Evolutionary conservation across 148 eudicot species (phyloP), one percentile per base, ranked within the genome.

Genomic region (Fagopyrum esculentum): DNA sequence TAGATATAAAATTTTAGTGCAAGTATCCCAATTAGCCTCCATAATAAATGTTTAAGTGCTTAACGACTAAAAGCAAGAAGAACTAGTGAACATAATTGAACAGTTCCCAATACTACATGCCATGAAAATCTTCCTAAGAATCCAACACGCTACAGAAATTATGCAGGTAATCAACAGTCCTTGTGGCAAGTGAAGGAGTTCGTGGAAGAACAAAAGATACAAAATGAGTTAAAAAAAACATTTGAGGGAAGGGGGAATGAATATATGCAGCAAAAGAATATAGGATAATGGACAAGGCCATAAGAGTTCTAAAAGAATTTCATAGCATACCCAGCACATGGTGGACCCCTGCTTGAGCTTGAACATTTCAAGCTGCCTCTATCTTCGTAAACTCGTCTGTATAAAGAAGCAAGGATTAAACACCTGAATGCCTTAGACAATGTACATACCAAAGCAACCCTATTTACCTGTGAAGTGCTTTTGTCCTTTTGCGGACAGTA

Each of bases 281-380:
- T 13, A 66, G 44, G 44, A 63, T 29, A 63, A 12, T 63, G 46
- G n/a, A 66, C 19, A 29, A 11, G 40, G 30, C 40, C 19, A 40
- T 63, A 29, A 11, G 40, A 63, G 9, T 30, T 29, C 47, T 66
- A 7, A 15, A 9, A 8, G 9, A 7, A 7, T 47, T 19, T 46
- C 55, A 40, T 47, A 16, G 76, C 86, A 89, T 83, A 89, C 98
- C 98, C 98, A 74, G 92, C 83, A 91, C 98, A 95, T 74, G 98
- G 98, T 26, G 98, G 98, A 75, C 90, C 97, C 73, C 80, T 85
- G 78, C 97, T 95, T 56, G 86, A 78, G 29, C 85, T 85, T 74
- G 97, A 74, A 75, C 98, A 95, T 79, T 86, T 92, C 16, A 86
- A 79, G 78, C 85, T 84, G 74, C 98, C 97, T 85, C 90, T 84